phyloP scores from a whole-genome alignment of 2,329 filamentous ascomycete species.

The Ustulina deusta region DNA sequence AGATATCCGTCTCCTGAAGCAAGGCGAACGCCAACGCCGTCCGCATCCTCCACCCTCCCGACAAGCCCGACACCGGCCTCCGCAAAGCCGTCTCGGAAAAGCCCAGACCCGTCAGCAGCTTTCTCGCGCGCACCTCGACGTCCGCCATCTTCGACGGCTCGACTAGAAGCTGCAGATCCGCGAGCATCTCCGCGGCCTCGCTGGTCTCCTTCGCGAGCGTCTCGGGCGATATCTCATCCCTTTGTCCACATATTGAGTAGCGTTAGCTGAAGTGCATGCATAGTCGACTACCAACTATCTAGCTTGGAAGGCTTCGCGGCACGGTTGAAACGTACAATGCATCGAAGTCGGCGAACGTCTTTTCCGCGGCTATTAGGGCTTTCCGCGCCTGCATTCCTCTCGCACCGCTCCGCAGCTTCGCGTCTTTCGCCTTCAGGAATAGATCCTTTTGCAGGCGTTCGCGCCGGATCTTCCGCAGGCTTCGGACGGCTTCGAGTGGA shows the following conservation, averaged over 20 bases:
- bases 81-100: conserved; percentile 73
- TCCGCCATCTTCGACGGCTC: conserved; percentile 74
- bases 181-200: conserved; percentile 75
- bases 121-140: conserved; percentile 74
- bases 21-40: conserved; percentile 74
- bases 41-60: conserved; percentile 82
- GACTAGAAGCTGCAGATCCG: conserved; percentile 74
- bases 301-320: not conserved
- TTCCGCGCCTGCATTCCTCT: conserved; percentile 82
- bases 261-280: conserved; percentile 13
- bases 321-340: conserved; percentile 57
- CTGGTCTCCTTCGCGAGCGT: conserved; percentile 73
- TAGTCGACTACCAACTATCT: not conserved
- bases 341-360: conserved; percentile 69
- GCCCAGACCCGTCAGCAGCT: conserved; percentile 75
- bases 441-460: conserved; percentile 71
- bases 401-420: conserved; percentile 78
- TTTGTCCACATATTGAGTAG: conserved; percentile 60
- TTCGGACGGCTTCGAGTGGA: conserved; percentile 67
- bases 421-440: conserved; percentile 79
- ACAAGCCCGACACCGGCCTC: conserved; percentile 73
- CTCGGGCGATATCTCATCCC: conserved; percentile 67
- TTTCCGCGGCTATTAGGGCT: conserved; percentile 75
- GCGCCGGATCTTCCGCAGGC: conserved; percentile 71
- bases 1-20: conserved; percentile 78